phyloP scores from a whole-genome alignment of 805 yeast species.

The Candida nitratophila region DNA sequence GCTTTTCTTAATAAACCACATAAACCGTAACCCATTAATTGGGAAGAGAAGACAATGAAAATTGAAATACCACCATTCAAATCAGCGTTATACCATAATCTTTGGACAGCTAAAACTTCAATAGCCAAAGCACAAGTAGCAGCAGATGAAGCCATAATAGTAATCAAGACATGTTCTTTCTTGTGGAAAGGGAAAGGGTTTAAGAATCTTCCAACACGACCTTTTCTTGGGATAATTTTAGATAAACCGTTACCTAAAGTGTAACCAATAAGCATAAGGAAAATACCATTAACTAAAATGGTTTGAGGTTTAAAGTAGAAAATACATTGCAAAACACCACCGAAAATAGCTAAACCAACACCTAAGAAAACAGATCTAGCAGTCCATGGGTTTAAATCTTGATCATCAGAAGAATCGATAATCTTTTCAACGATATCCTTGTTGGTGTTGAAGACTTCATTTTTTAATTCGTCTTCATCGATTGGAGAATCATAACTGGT shows the following conservation, averaged over 20 bases:
- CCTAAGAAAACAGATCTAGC: slow-evolving; percentile 28
- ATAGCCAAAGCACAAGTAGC: slow-evolving; percentile 22
- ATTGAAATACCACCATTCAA: slow-evolving; percentile 22
- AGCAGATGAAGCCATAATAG: slow-evolving; percentile 29
- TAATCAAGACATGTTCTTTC: slow-evolving; percentile 37
- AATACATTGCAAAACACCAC: slow-evolving; percentile 28
- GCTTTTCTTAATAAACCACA: slow-evolving; percentile 23
- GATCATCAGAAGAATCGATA: slow-evolving; percentile 29
- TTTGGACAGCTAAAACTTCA: slow-evolving; percentile 28
- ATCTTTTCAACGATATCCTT: slow-evolving; percentile 17
- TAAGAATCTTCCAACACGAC: slow-evolving; percentile 9
- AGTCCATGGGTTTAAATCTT: slow-evolving; percentile 29
- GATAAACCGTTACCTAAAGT: slow-evolving; percentile 24
- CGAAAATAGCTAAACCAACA: slow-evolving; percentile 27
- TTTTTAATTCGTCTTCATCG: not conserved
- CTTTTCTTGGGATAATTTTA: slow-evolving; percentile 18
- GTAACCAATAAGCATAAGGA: slow-evolving; percentile 25
- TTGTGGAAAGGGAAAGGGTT: slow-evolving; percentile 40
- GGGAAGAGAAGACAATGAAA: slow-evolving; percentile 25
- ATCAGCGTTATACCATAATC: slow-evolving; percentile 21
- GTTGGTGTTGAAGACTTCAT: slow-evolving; percentile 3
- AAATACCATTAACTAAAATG: slow-evolving; percentile 25
- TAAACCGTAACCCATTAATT: slow-evolving; percentile 23
- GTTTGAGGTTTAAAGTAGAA: slow-evolving; percentile 31
- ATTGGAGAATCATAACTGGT: not conserved